A percentile compares a stretch with the other conserved stretches of the same genome.
phyloP scores from a whole-genome alignment of 1,284 basidiomycete genomes.

The Rhodotorula sp. region DNA sequence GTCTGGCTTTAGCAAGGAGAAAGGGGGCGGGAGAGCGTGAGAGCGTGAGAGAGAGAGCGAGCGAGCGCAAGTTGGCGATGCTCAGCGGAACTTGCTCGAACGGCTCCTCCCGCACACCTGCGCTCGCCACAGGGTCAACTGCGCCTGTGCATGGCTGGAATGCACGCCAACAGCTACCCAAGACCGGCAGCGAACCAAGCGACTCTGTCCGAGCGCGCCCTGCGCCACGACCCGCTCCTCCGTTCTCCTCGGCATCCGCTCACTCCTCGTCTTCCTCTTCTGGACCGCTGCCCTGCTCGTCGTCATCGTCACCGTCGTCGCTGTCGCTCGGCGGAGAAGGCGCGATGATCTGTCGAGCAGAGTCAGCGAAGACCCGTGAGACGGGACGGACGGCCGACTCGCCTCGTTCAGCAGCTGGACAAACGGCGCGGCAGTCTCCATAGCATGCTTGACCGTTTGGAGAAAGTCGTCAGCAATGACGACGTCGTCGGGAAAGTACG shows the following conservation, averaged over 20 bases:
- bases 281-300: conserved; percentile 43
- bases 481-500: conserved; percentile 42
- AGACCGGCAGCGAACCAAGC: too few relatives aligned
- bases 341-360: conserved; percentile 19
- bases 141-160: too few relatives aligned
- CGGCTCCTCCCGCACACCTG: conserved; percentile 2
- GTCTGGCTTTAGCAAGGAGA: not conserved
- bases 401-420: conserved; percentile 42
- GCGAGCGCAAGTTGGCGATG: conserved; percentile 8
- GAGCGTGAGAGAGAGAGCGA: conserved; percentile 45
- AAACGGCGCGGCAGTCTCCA: conserved; percentile 38
- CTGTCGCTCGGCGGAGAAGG: conserved; percentile 14
- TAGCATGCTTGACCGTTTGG: conserved; percentile 22
- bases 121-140: too few relatives aligned
- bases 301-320: conserved; percentile 41
- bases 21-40: not conserved
- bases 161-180: too few relatives aligned
- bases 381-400: not conserved
- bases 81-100: not conserved
- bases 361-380: not conserved
- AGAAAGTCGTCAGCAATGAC: conserved; percentile 35
- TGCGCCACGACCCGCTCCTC: not conserved
- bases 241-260: not conserved
- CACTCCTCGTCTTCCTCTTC: conserved; percentile 53
- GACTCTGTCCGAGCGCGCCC: not conserved